Percentiles rank a stretch among this genome's conserved stretches.
Evolutionary conservation across 2,329 filamentous ascomycete species (phyloP).

Genomic region (Calonectria henricotiae): DNA sequence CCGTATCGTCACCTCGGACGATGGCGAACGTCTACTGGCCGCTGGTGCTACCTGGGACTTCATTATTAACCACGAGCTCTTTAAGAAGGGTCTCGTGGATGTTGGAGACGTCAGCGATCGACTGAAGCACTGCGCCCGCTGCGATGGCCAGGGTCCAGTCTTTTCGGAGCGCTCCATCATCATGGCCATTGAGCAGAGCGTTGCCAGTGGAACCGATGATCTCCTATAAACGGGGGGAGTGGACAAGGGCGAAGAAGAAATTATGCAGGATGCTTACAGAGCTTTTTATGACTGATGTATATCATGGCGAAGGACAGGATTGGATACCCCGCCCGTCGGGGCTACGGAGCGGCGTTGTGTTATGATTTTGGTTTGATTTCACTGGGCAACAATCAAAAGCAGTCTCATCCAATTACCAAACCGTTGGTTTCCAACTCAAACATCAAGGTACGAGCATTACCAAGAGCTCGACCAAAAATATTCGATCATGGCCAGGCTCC

Average conservation of each 20-base stretch:
- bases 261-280: slow-evolving; percentile 32
- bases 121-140: slow-evolving; percentile 82
- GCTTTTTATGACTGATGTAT: slow-evolving; percentile 51
- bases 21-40: slow-evolving; percentile 80
- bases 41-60: slow-evolving; percentile 91
- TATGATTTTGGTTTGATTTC: slow-evolving; percentile 36
- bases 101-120: slow-evolving; percentile 85
- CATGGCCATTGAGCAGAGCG: slow-evolving; percentile 84
- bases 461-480: background rate
- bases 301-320: slow-evolving; percentile 46
- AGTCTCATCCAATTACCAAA: slow-evolving; percentile 18
- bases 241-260: slow-evolving; percentile 23
- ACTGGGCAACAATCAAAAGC: slow-evolving; percentile 28
- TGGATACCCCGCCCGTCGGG: slow-evolving; percentile 52
- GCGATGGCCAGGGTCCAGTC: slow-evolving; percentile 90
- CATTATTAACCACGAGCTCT: slow-evolving; percentile 86
- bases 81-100: slow-evolving; percentile 84
- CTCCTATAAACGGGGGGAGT: slow-evolving; percentile 63
- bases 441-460: background rate
- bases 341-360: slow-evolving; percentile 51
- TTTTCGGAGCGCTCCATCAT: slow-evolving; percentile 85
- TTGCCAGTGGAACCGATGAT: slow-evolving; percentile 84
- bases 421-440: slow-evolving; percentile 10
- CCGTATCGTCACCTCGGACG: slow-evolving; percentile 77
- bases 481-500: background rate